phyloP scores from a whole-genome alignment of 441 rosid species.

The Pelargonium fulgidum region DNA sequence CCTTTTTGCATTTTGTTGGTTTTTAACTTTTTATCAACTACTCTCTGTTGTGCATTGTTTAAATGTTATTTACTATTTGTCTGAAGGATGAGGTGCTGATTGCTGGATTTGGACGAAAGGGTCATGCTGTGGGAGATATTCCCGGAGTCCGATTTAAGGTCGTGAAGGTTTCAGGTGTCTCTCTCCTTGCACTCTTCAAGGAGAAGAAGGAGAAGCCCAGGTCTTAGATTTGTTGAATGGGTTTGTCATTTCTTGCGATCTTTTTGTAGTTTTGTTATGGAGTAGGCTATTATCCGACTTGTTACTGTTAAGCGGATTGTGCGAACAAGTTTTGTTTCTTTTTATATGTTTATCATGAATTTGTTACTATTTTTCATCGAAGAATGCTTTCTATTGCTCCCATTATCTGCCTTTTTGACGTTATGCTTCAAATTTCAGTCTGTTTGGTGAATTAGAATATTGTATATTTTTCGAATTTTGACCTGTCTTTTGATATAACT shows the following conservation, averaged over 20 bases:
- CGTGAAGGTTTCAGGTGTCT: neutral
- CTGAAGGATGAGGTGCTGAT: constrained; percentile 14
- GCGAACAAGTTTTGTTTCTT: neutral
- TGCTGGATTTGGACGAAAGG: constrained; percentile 13
- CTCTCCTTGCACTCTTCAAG: constrained; percentile 1
- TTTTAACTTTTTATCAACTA: neutral
- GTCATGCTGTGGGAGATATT: constrained; percentile 17
- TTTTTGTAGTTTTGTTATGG: neutral
- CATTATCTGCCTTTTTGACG: too few species aligned
- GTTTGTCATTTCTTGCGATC: neutral
- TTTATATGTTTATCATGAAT: neutral
- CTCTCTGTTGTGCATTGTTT: neutral
- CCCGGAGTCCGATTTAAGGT: constrained; percentile 9
- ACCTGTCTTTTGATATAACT: too few species aligned
- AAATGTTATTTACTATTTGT: neutral
- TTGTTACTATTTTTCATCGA: neutral
- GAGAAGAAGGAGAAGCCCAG: neutral
- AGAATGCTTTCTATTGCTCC: neutral
- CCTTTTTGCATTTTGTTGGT: neutral
- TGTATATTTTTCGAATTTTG: too few species aligned
- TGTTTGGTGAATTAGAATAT: too few species aligned
- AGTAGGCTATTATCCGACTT: neutral
- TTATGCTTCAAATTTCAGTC: too few species aligned
- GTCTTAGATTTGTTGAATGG: neutral
- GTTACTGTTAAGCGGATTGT: neutral